phyloP scores from a whole-genome alignment of 495 filamentous ascomycete species.

The Penicillium coprophilum region DNA sequence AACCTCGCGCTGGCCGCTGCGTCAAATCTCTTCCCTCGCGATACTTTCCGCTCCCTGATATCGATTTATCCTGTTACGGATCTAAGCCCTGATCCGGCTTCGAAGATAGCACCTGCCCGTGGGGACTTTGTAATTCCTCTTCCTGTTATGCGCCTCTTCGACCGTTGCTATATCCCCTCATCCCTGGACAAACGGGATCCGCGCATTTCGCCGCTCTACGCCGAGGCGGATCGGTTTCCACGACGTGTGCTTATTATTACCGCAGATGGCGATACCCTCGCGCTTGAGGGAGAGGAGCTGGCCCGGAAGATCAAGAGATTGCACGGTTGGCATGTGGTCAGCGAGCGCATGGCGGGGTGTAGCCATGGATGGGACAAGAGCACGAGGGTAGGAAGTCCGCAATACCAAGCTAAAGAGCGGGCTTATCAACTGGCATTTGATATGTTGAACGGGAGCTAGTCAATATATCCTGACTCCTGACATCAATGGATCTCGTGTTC shows the following conservation, averaged over 20 bases:
- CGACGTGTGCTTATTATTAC: conserved; percentile 45
- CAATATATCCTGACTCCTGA: neutral
- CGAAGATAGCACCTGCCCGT: conserved; percentile 30
- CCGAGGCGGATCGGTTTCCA: conserved; percentile 39
- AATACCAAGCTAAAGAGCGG: conserved; percentile 34
- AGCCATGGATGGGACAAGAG: conserved; percentile 45
- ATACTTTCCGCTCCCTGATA: conserved; percentile 42
- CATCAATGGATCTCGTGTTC: conserved; percentile 12
- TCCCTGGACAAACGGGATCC: conserved; percentile 42
- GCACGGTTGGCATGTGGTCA: conserved; percentile 38
- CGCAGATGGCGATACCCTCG: conserved; percentile 41
- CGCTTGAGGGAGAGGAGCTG: conserved; percentile 42
- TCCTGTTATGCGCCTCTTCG: conserved; percentile 31
- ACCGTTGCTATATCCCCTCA: conserved; percentile 33
- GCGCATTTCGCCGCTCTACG: conserved; percentile 47
- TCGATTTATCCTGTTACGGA: conserved; percentile 45
- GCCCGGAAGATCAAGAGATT: conserved; percentile 32
- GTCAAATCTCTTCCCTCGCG: conserved; percentile 37
- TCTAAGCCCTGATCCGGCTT: conserved; percentile 24
- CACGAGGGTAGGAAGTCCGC: conserved; percentile 24
- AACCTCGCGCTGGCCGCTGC: conserved; percentile 44
- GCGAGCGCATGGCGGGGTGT: conserved; percentile 40
- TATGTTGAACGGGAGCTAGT: conserved; percentile 26
- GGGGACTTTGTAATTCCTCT: conserved; percentile 26
- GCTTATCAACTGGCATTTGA: conserved; percentile 38